Base-by-base conservation (phyloP, 1,284 basidiomycete species). In the Puccinia novopanici region DNA sequence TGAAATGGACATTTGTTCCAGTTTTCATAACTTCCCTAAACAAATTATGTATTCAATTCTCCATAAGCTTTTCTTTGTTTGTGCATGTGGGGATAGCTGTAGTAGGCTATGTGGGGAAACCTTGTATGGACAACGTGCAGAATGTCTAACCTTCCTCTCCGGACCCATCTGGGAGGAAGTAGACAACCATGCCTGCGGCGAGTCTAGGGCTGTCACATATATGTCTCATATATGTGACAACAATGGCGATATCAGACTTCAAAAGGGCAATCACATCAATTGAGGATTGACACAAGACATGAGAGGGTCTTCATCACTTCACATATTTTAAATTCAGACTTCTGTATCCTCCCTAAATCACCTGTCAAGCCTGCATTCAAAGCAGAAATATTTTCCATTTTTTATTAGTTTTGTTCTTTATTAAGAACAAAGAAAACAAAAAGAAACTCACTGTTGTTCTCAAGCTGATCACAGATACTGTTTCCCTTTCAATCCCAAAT, bases 391-490 rank as follows among this genome's bases (percentile, higher is more conserved):
- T n/a, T n/a, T 57, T 19, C 19, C 55, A 57, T 57, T 57, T 8
- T 57, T 57, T 57, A 8, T 57, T 57, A 57, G 55, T 57, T 8
- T n/a, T n/a, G 55, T 57, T 27, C 55, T 57, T 57, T 27, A 57
- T 57, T 57, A 19, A 57, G 55, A 57, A 6, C 55, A 57, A 57
- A 57, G 55, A 57, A 57, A 57, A 57, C 55, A n/a, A n/a, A n/a
- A n/a, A n/a, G n/a, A n/a, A n/a, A 57, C 19, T 57, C 22, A 57
- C 22, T 57, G 55, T 57, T 19, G 8, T 57, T 57, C 55, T 19
- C 55, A 57, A 57, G 55, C 55, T 57, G 55, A 57, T 19, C 8
- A 57, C 55, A 57, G 55, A 57, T 57, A 57, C 55, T 57, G 55
- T 57, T 57, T 57, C 55, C 55, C 55, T 57, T 27, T 57, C 55